These are phyloP conservation scores for Terfezia boudieri DNA, from an alignment of 495 filamentous ascomycete genomes.

Conservation along the genomic window DNA sequence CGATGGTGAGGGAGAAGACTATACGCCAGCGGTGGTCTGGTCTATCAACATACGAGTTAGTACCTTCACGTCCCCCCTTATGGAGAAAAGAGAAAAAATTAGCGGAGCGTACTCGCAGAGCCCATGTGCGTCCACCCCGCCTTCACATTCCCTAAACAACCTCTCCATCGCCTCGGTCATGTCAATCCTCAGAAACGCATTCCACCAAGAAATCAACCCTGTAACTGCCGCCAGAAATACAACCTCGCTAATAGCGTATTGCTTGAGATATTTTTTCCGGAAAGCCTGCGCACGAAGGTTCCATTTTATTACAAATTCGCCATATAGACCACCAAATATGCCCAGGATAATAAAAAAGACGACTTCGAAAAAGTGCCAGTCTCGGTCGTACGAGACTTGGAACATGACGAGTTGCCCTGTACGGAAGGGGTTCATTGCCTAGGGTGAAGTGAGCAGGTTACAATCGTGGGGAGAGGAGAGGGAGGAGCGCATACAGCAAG, in stretches of 20 bases:
- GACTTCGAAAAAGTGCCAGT: slow-evolving; percentile 94
- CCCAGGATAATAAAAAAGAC: slow-evolving; percentile 83
- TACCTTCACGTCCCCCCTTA: no score
- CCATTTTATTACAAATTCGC: slow-evolving; percentile 97
- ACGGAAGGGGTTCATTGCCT: slow-evolving; percentile 86
- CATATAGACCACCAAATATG: slow-evolving; percentile 84
- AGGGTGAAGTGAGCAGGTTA: background rate
- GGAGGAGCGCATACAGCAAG: slow-evolving; percentile 36
- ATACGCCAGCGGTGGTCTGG: slow-evolving; percentile 50
- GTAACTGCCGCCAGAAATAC: slow-evolving; percentile 63
- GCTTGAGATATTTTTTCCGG: slow-evolving; percentile 74
- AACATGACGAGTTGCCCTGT: slow-evolving; percentile 99
- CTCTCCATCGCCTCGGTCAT: slow-evolving; percentile 99
- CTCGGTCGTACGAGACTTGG: slow-evolving; percentile 83
- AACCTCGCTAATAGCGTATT: slow-evolving; percentile 74
- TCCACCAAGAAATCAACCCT: slow-evolving; percentile 83
- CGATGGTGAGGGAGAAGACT: slow-evolving; percentile 54
- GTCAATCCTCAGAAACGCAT: slow-evolving; percentile 87
- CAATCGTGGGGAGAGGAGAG: background rate
- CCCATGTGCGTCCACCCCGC: slow-evolving; percentile 71
- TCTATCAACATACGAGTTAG: background rate
- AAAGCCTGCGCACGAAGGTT: slow-evolving; percentile 80
- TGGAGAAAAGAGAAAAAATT: background rate
- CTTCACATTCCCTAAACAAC: slow-evolving; percentile 85
- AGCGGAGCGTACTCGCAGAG: slow-evolving; percentile 44